These are phyloP conservation scores for Arachnopeziza araneosa DNA, from an alignment of 2,329 filamentous ascomycete genomes.

Conservation along the genomic window DNA sequence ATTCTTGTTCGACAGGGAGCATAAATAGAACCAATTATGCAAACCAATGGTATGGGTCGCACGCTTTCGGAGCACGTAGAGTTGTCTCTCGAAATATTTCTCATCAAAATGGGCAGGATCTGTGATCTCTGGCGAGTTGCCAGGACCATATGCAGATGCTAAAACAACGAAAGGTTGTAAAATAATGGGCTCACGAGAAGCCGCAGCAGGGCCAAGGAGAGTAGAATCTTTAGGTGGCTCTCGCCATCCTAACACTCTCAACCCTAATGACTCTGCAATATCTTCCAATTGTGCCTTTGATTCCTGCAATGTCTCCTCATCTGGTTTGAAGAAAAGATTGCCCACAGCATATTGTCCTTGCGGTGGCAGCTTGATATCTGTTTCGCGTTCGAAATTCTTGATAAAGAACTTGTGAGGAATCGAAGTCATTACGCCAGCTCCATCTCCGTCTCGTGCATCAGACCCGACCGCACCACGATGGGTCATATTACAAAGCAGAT, in stretches of 20 bases:
- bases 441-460: constrained; percentile 95
- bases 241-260: constrained; percentile 94
- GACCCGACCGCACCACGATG: constrained; percentile 97
- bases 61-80: constrained; percentile 92
- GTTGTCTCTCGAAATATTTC: constrained; percentile 81
- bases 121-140: constrained; percentile 69
- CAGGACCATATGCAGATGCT: constrained; percentile 75
- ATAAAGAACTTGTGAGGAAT: constrained; percentile 98
- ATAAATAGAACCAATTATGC: constrained; percentile 98
- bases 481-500: constrained; percentile 99
- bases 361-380: constrained; percentile 79
- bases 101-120: constrained; percentile 80
- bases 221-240: constrained; percentile 90
- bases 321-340: constrained; percentile 98
- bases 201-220: constrained; percentile 84
- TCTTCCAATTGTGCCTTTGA: constrained; percentile 93
- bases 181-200: constrained; percentile 91
- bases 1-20: constrained; percentile 92
- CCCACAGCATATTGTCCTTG: constrained; percentile 93
- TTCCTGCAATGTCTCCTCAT: constrained; percentile 81
- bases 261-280: constrained; percentile 78
- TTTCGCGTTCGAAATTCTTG: constrained; percentile 94
- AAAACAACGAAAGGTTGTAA: constrained; percentile 93
- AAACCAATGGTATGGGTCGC: constrained; percentile 91
- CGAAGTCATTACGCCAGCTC: constrained; percentile 98